Evolutionary conservation across 257 asterid genomes (phyloP).

Genomic region (Misopates orontium): DNA sequence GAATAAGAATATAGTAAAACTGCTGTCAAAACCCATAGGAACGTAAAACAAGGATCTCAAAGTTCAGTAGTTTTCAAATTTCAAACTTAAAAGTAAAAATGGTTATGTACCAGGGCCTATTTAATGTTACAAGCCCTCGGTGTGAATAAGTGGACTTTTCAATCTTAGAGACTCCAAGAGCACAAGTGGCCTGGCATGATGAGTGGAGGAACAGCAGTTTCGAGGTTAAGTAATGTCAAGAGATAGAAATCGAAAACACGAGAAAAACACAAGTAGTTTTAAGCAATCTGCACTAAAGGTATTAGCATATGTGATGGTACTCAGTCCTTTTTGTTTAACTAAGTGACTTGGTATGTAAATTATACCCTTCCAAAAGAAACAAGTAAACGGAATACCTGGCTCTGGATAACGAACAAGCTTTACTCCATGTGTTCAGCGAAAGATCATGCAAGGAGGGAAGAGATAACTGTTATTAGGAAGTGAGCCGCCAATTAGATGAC

Average conservation of each 20-base stretch:
- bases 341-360: neutral
- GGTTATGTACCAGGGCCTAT: neutral
- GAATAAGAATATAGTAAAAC: neutral
- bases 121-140: neutral
- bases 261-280: neutral
- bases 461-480: slow-evolving; percentile 37
- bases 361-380: neutral
- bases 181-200: neutral
- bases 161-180: slow-evolving; percentile 5
- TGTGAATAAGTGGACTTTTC: neutral
- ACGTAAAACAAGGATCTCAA: neutral
- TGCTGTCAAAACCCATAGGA: neutral
- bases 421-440: slow-evolving; percentile 34
- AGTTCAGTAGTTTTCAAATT: neutral
- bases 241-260: neutral
- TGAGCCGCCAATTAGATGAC: slow-evolving; percentile 44
- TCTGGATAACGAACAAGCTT: slow-evolving; percentile 33
- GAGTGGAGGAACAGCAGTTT: neutral
- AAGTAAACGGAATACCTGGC: slow-evolving; percentile 32
- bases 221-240: neutral
- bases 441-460: slow-evolving; percentile 41
- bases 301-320: neutral
- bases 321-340: too few species aligned
- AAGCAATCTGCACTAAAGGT: neutral
- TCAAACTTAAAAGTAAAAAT: neutral